Base-by-base conservation (phyloP, 139 green algal genomes). In the Choricystis sp. region DNA sequence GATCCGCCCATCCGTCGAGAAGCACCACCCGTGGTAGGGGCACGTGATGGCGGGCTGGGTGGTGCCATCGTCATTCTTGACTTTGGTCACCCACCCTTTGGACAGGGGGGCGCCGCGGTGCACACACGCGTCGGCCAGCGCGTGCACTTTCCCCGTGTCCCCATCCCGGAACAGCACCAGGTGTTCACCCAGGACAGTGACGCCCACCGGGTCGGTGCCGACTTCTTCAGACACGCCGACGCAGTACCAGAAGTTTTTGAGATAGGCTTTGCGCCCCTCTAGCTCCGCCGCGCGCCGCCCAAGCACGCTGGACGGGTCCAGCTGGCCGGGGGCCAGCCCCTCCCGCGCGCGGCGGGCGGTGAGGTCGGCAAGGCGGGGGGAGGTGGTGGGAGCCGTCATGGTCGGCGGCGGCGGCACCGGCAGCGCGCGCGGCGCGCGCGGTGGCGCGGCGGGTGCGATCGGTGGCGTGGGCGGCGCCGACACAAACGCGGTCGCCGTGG, bases 191-290 rank as follows among this genome's bases (percentile, higher is more conserved):
- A 87, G 74, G 55, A 94, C 76, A 73, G 94, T 71, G 26, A 91
- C 81, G 49, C 79, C 73, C 61, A 82, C 49, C 1, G 85, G 80
- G 26, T 30, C 64, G 3, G 48, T 19, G n/a, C 56, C 66, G 27
- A 91, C 55, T 16, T 84, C 74, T 64, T 85, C 61, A 21, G 67
- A 79, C 5, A 90, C 56, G 19, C 75, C 83, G 78, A 64, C 78
- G 14, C 71, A 73, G 61, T 87, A 90, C 84, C 84, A 90, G 60
- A 87, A 83, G 75, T 90, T 86, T 55, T 72, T 71, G 26, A 90
- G 70, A 73, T 83, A 90, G 14, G 65, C 31, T 19, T 66, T 59
- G 5, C 81, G 66, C 60, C 80, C 73, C 3, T 52, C 30, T 59
- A 90, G 78, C 76, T 90, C 84, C 61, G 68, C 71, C 49, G 58